These are phyloP conservation scores for Neophaeococcomyces aloes DNA, from an alignment of 2,329 filamentous ascomycete genomes.

Conservation along the genomic window DNA sequence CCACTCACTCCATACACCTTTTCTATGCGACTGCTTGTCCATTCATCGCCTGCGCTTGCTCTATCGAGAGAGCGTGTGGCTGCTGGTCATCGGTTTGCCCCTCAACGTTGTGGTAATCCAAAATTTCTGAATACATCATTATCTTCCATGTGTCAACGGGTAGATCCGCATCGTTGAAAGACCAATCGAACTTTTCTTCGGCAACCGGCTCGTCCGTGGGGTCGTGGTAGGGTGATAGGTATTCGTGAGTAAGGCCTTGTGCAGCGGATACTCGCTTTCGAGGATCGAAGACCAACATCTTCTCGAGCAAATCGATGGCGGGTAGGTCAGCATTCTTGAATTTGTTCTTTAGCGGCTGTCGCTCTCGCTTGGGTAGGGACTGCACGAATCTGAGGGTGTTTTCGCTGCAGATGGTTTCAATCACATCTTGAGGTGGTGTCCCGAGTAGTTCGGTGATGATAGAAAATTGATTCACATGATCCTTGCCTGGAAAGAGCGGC, in stretches of 20 bases:
- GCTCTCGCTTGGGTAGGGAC: conserved; percentile 86
- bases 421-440: conserved; percentile 95
- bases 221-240: conserved; percentile 93
- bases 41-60: conserved; percentile 21
- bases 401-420: conserved; percentile 95
- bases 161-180: conserved; percentile 94
- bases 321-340: conserved; percentile 89
- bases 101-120: conserved; percentile 96
- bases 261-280: conserved; percentile 84
- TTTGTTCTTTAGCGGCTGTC: conserved; percentile 74
- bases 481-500: conserved; percentile 94
- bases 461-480: conserved; percentile 98
- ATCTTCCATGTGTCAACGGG: conserved; percentile 99
- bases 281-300: conserved; percentile 98
- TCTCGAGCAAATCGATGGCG: conserved; percentile 90
- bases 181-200: conserved; percentile 98
- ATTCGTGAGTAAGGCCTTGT: conserved; percentile 79
- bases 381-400: conserved; percentile 97
- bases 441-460: conserved; percentile 97
- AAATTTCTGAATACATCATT: conserved; percentile 99
- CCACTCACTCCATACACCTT: not conserved
- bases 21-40: conserved; percentile 10
- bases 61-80: conserved; percentile 17
- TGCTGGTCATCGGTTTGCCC: conserved; percentile 21
- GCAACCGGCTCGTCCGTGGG: conserved; percentile 91